phyloP scores from a whole-genome alignment of 805 yeast species.

The Schwanniomyces pseudopolymorphus region DNA sequence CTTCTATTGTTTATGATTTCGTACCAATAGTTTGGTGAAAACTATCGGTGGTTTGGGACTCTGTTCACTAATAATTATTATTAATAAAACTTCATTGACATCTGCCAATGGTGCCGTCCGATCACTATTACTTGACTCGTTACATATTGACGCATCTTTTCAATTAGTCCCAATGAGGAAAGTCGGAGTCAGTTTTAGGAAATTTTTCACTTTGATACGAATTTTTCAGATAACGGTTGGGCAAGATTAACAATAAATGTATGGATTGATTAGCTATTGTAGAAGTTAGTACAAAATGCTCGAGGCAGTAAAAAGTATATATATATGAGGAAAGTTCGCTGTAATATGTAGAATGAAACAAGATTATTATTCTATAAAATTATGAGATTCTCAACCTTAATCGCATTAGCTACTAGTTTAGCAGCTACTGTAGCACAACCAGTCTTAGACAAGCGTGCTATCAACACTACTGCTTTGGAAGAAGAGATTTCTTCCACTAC shows the following conservation, averaged over 20 bases:
- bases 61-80: not conserved
- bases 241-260: not conserved
- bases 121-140: not conserved
- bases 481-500: conserved; percentile 7
- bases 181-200: not conserved
- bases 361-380: not conserved
- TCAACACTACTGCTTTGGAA: conserved; percentile 12
- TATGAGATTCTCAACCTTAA: conserved; percentile 18
- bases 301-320: not conserved
- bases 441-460: conserved; percentile 11
- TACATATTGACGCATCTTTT: not conserved
- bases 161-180: not conserved
- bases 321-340: not conserved
- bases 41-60: not conserved
- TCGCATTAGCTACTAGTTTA: conserved; percentile 8
- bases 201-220: not conserved
- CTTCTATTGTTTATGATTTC: not conserved
- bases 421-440: conserved; percentile 16
- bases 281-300: not conserved
- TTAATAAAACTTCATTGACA: not conserved
- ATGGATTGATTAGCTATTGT: not conserved
- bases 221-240: not conserved
- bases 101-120: not conserved
- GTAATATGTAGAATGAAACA: not conserved
- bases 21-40: not conserved